Evolutionary conservation across 768 basidiomycete genomes (phyloP).

Genomic region (Podaxis mareebaensis): DNA sequence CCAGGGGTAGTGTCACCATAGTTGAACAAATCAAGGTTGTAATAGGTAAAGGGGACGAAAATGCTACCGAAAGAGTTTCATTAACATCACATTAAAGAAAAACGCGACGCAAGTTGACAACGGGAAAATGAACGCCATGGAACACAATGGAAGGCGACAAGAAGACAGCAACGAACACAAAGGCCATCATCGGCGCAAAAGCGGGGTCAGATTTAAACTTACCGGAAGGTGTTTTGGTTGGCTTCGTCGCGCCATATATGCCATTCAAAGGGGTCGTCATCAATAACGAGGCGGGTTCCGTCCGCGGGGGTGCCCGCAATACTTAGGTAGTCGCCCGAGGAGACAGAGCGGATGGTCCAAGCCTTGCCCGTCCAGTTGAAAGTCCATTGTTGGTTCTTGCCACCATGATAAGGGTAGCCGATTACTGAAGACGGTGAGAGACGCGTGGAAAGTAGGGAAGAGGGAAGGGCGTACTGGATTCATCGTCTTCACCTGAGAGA

Average conservation of each 20-base stretch:
- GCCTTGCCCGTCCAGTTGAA: slow-evolving; percentile 37
- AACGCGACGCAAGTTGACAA: background rate
- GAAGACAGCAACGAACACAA: background rate
- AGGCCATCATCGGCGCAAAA: background rate
- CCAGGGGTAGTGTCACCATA: slow-evolving; percentile 46
- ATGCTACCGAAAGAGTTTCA: slow-evolving; percentile 33
- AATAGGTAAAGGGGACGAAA: slow-evolving; percentile 41
- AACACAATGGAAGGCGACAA: background rate
- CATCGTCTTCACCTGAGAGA: slow-evolving; percentile 53
- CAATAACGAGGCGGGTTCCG: slow-evolving; percentile 42
- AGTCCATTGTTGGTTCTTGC: slow-evolving; percentile 58
- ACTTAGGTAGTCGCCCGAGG: slow-evolving; percentile 42
- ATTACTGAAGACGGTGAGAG: slow-evolving; percentile 36
- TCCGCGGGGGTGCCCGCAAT: slow-evolving; percentile 38
- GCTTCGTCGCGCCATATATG: slow-evolving; percentile 48
- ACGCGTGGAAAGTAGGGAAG: background rate
- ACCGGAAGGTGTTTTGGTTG: slow-evolving; percentile 44
- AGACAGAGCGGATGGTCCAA: slow-evolving; percentile 45
- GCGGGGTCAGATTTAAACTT: slow-evolving; percentile 17
- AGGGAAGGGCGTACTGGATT: slow-evolving; percentile 36
- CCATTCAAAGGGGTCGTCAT: slow-evolving; percentile 42
- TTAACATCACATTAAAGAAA: background rate
- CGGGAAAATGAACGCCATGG: background rate
- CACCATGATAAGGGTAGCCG: slow-evolving; percentile 44
- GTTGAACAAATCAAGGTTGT: slow-evolving; percentile 48